A percentile compares a stretch with the other conserved stretches of the same genome.
Evolutionary conservation across 345 rosid genomes (phyloP).

Genomic region (Euphorbia pulcherrima): DNA sequence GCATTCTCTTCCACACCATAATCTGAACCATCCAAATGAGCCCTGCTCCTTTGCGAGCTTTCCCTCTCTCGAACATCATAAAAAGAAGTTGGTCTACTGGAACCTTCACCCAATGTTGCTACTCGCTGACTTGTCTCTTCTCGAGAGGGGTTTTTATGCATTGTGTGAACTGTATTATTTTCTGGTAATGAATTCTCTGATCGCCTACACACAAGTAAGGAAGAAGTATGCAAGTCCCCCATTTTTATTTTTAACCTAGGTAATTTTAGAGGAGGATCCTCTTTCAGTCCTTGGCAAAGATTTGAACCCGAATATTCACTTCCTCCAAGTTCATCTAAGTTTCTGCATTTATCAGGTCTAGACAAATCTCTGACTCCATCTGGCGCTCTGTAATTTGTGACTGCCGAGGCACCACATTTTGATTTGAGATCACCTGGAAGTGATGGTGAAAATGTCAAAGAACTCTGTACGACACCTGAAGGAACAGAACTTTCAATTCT

Average conservation of each 20-base stretch:
- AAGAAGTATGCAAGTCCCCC: conserved; percentile 33
- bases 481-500: conserved; percentile 20
- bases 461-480: conserved; percentile 21
- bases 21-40: conserved; percentile 27
- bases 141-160: conserved; percentile 25
- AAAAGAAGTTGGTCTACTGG: conserved; percentile 28
- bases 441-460: conserved; percentile 18
- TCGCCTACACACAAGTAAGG: conserved; percentile 32
- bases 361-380: conserved; percentile 14
- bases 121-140: conserved; percentile 23
- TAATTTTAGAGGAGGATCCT: conserved; percentile 39
- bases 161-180: conserved; percentile 28
- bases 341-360: conserved; percentile 15
- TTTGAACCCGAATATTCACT: conserved; percentile 29
- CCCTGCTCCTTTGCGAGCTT: conserved; percentile 11
- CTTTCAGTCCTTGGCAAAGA: conserved; percentile 36
- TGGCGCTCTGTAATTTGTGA: conserved; percentile 8
- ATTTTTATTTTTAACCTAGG: conserved; percentile 51
- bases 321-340: conserved; percentile 9
- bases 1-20: conserved; percentile 26
- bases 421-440: conserved; percentile 9
- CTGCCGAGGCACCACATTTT: conserved; percentile 17
- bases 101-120: conserved; percentile 25
- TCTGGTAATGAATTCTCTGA: conserved; percentile 30
- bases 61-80: conserved; percentile 16